Evolutionary conservation across 2,329 filamentous ascomycete genomes (phyloP).

Genomic region (Periconia digitata): DNA sequence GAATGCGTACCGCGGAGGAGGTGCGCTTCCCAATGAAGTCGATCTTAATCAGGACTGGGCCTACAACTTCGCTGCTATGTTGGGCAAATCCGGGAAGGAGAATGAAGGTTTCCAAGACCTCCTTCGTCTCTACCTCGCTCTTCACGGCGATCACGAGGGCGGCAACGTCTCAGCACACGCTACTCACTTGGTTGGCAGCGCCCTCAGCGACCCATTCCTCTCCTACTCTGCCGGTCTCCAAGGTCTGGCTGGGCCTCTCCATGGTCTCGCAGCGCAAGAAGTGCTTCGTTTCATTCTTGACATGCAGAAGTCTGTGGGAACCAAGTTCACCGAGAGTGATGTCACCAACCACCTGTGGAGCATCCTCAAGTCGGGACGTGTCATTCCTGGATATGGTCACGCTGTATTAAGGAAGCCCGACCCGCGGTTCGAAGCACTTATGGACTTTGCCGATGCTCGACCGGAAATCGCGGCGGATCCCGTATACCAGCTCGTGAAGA

Average conservation of each 20-base stretch:
- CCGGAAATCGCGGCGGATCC: constrained; percentile 85
- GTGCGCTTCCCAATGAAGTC: constrained; percentile 72
- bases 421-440: constrained; percentile 91
- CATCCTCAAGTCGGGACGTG: constrained; percentile 89
- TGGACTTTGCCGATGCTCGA: constrained; percentile 87
- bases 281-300: constrained; percentile 95
- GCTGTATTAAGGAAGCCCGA: constrained; percentile 96
- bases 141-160: constrained; percentile 97
- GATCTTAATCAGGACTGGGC: constrained; percentile 93
- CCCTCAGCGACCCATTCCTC: constrained; percentile 91
- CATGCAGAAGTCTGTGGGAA: constrained; percentile 88
- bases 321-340: constrained; percentile 74
- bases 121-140: constrained; percentile 87
- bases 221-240: constrained; percentile 95
- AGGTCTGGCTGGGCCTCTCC: constrained; percentile 89
- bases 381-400: constrained; percentile 93
- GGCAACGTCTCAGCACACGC: constrained; percentile 96
- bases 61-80: constrained; percentile 96
- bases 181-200: constrained; percentile 92
- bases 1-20: constrained; percentile 75
- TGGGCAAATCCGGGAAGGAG: constrained; percentile 84
- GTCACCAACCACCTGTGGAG: constrained; percentile 90
- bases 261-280: constrained; percentile 93
- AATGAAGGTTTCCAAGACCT: constrained; percentile 96
- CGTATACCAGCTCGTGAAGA: constrained; percentile 90